Conservation (phyloP, 768 basidiomycete species). For the Tephrocybe sp. region DNA sequence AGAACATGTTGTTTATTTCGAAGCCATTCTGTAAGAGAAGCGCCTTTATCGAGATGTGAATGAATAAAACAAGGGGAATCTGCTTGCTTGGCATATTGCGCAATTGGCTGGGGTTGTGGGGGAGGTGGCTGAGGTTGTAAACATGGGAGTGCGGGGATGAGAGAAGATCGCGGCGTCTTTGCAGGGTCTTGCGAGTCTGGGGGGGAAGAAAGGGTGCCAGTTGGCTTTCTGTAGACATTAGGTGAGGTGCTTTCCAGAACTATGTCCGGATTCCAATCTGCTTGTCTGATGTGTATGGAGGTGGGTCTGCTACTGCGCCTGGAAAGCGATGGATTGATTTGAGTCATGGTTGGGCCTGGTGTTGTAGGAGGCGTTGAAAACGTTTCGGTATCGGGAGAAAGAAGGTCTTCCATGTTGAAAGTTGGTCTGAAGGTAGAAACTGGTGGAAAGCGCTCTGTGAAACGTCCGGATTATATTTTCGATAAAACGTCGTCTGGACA, state of each 20-base stretch:
- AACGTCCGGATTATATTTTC: background rate
- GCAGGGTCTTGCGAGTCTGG: slow-evolving; percentile 19
- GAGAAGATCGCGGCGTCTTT: slow-evolving; percentile 18
- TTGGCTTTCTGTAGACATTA: slow-evolving; percentile 21
- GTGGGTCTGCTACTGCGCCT: slow-evolving; percentile 41
- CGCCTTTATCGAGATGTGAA: slow-evolving; percentile 82
- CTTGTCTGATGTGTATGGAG: slow-evolving; percentile 39
- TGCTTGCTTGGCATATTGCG: slow-evolving; percentile 28
- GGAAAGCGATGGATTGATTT: slow-evolving; percentile 36
- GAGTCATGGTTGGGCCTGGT: slow-evolving; percentile 23
- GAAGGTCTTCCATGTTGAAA: slow-evolving; percentile 14
- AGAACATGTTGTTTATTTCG: slow-evolving; percentile 38
- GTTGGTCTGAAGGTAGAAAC: background rate
- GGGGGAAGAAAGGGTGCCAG: slow-evolving; percentile 15
- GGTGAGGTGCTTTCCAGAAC: slow-evolving; percentile 39
- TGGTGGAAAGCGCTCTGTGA: slow-evolving; percentile 4
- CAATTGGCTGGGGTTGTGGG: slow-evolving; percentile 11
- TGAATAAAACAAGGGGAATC: slow-evolving; percentile 92
- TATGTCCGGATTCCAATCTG: slow-evolving; percentile 41
- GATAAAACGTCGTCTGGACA: background rate
- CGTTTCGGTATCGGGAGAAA: slow-evolving; percentile 33
- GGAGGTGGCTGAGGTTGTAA: slow-evolving; percentile 14
- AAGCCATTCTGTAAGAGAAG: slow-evolving; percentile 76
- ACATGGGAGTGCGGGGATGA: slow-evolving; percentile 14
- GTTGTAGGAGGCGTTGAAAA: slow-evolving; percentile 43